phyloP scores from a whole-genome alignment of 2,329 filamentous ascomycete genomes.

The Seiridium cupressi region DNA sequence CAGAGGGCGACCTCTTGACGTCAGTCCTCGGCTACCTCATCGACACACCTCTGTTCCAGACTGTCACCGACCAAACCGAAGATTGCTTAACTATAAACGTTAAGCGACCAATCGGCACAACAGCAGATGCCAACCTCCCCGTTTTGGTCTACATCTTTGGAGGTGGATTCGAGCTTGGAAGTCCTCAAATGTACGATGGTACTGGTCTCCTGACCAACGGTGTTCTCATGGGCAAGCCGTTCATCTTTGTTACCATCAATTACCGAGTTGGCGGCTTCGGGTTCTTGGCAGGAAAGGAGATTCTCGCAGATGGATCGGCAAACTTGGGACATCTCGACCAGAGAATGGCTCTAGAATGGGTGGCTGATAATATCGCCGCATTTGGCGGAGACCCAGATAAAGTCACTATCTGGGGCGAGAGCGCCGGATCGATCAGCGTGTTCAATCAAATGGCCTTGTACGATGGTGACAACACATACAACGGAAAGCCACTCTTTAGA shows the following conservation, averaged over 20 bases:
- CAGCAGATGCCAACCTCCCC: slow-evolving; percentile 54
- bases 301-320: slow-evolving; percentile 63
- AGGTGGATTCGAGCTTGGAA: slow-evolving; percentile 58
- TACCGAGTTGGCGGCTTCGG: slow-evolving; percentile 76
- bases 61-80: slow-evolving; percentile 52
- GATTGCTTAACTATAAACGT: slow-evolving; percentile 65
- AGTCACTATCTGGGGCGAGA: slow-evolving; percentile 79
- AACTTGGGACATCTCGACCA: slow-evolving; percentile 76
- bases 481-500: slow-evolving; percentile 72
- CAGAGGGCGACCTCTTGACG: slow-evolving; percentile 24
- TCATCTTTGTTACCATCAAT: slow-evolving; percentile 75
- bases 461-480: slow-evolving; percentile 70
- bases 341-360: slow-evolving; percentile 70
- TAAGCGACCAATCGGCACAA: slow-evolving; percentile 56
- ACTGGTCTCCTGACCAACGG: slow-evolving; percentile 43
- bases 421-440: slow-evolving; percentile 69
- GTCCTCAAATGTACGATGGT: slow-evolving; percentile 49
- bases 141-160: slow-evolving; percentile 73
- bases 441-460: slow-evolving; percentile 76
- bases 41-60: slow-evolving; percentile 58
- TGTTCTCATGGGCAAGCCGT: slow-evolving; percentile 53
- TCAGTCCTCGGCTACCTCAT: slow-evolving; percentile 46
- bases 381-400: slow-evolving; percentile 76
- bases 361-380: slow-evolving; percentile 70
- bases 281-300: slow-evolving; percentile 68